These are phyloP conservation scores for Dichotomocladium elegans DNA, from an alignment of 371 early-diverging fungal genomes.

Conservation along the genomic window DNA sequence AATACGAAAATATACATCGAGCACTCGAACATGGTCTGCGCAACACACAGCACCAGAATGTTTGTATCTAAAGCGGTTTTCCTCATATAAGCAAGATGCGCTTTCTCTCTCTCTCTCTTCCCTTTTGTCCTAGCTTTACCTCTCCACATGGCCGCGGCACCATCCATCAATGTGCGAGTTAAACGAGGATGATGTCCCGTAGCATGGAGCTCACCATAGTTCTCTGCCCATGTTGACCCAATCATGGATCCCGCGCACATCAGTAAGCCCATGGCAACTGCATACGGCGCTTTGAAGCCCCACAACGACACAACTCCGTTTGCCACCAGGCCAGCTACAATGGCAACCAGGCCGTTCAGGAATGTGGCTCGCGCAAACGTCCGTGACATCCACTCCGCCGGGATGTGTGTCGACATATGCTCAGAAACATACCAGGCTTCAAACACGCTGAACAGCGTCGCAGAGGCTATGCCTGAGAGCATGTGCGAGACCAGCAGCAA, in stretches of 20 bases:
- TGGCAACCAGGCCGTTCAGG: conserved; percentile 71
- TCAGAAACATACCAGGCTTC: conserved; percentile 82
- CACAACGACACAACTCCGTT: conserved; percentile 52
- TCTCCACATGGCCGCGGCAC: conserved; percentile 22
- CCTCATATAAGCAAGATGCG: neutral
- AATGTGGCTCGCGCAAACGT: conserved; percentile 70
- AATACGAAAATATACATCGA: conserved; percentile 84
- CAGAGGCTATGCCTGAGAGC: conserved; percentile 66
- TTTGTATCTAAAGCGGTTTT: conserved; percentile 45
- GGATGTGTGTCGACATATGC: conserved; percentile 60
- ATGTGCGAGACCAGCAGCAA: conserved; percentile 63
- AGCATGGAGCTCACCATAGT: conserved; percentile 66
- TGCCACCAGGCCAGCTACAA: conserved; percentile 66
- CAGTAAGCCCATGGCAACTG: conserved; percentile 50
- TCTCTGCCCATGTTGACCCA: conserved; percentile 61
- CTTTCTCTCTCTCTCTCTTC: neutral
- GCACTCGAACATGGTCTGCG: conserved; percentile 74
- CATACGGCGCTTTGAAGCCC: conserved; percentile 62
- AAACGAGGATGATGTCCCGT: conserved; percentile 19
- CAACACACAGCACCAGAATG: conserved; percentile 63
- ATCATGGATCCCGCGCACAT: conserved; percentile 48
- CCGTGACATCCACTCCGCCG: conserved; percentile 52
- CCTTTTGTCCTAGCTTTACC: conserved; percentile 18
- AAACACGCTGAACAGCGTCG: conserved; percentile 70
- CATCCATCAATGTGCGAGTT: conserved; percentile 9